Conservation (phyloP, 1,284 basidiomycete genomes). For the Termitomyces sp. region DNA sequence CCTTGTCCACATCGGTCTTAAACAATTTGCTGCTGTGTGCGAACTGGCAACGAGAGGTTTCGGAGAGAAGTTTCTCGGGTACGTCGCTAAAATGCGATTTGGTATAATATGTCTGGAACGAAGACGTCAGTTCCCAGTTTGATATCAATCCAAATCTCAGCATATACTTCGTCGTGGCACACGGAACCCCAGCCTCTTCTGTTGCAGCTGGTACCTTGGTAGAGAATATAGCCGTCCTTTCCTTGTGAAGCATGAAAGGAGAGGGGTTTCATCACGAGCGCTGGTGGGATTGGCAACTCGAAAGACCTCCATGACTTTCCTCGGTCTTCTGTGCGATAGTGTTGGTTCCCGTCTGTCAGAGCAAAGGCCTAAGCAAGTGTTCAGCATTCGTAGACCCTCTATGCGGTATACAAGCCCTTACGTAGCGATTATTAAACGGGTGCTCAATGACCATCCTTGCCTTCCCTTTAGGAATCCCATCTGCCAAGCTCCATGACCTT, state of each 20-base stretch:
- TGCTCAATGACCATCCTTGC: slow-evolving; percentile 81
- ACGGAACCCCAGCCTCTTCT: slow-evolving; percentile 52
- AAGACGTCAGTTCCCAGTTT: slow-evolving; percentile 4
- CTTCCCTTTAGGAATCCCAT: slow-evolving; percentile 58
- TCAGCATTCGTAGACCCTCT: not conserved
- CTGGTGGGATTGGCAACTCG: slow-evolving; percentile 58
- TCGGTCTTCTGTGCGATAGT: slow-evolving; percentile 83
- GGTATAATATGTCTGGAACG: slow-evolving; percentile 75
- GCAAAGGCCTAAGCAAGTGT: slow-evolving; percentile 66
- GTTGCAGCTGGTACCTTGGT: slow-evolving; percentile 75
- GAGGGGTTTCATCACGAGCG: slow-evolving; percentile 59
- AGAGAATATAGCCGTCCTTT: slow-evolving; percentile 76
- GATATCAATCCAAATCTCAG: not conserved
- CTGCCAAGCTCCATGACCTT: slow-evolving; percentile 67
- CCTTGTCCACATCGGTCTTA: slow-evolving; percentile 63
- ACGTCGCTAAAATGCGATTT: slow-evolving; percentile 70
- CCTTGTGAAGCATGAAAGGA: slow-evolving; percentile 76
- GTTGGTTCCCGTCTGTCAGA: slow-evolving; percentile 63
- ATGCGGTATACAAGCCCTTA: slow-evolving; percentile 31
- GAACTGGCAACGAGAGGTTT: slow-evolving; percentile 79
- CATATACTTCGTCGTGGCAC: slow-evolving; percentile 74
- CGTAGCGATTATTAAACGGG: slow-evolving; percentile 76
- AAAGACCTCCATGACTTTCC: slow-evolving; percentile 85
- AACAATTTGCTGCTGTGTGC: slow-evolving; percentile 80
- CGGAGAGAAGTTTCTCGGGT: slow-evolving; percentile 54